Percentiles rank a stretch among this genome's conserved stretches.
Evolutionary conservation across 2,329 filamentous ascomycete species (phyloP).

Genomic region (Rhynchosporium agropyri): DNA sequence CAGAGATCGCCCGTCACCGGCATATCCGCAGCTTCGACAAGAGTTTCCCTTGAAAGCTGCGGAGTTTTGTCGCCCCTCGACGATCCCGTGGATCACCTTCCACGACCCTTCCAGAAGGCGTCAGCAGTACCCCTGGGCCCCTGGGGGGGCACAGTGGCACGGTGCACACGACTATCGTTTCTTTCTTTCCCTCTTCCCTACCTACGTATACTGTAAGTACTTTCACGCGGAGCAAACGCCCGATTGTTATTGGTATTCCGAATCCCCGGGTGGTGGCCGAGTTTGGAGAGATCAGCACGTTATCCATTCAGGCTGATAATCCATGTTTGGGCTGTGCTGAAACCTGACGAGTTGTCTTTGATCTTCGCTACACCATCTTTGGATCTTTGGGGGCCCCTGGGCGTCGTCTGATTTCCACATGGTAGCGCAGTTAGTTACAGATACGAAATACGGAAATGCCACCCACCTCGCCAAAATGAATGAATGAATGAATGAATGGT

Average conservation of each 20-base stretch:
- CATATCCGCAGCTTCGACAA: slow-evolving; percentile 10
- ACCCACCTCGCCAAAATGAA: neutral
- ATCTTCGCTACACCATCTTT: slow-evolving; percentile 14
- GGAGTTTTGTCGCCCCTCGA: slow-evolving; percentile 6
- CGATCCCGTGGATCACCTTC: slow-evolving; percentile 8
- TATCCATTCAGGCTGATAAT: slow-evolving; percentile 1
- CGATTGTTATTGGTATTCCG: slow-evolving; percentile 5
- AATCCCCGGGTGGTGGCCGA: slow-evolving; percentile 6
- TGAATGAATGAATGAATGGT: neutral
- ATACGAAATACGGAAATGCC: neutral
- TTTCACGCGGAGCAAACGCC: neutral
- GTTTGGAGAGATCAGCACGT: slow-evolving; percentile 7
- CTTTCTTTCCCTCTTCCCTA: neutral
- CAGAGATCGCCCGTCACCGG: slow-evolving; percentile 6
- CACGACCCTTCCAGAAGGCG: slow-evolving; percentile 12
- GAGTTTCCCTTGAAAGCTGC: neutral
- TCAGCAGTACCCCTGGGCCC: neutral
- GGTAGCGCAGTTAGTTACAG: neutral
- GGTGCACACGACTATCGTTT: neutral
- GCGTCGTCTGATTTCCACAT: slow-evolving; percentile 14
- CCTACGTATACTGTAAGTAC: too few species aligned
- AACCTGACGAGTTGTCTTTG: slow-evolving; percentile 7
- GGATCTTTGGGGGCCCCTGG: neutral
- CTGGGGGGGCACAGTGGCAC: neutral
- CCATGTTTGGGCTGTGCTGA: slow-evolving; percentile 12